Conservation (phyloP, 2,329 filamentous ascomycete species). For the Fusarium tjaetaba region DNA sequence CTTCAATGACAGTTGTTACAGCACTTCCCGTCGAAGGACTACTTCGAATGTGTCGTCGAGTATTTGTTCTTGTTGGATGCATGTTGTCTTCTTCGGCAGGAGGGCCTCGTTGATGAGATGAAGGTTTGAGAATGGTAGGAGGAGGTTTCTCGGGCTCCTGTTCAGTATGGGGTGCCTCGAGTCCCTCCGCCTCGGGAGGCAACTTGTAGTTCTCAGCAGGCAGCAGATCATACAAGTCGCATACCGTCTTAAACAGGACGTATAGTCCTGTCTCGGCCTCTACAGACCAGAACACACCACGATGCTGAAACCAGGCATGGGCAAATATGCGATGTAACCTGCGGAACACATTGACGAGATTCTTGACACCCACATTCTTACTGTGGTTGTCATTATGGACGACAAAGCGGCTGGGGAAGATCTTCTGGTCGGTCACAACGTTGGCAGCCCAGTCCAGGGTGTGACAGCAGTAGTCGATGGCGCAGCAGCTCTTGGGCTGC, state of each 20-base stretch:
- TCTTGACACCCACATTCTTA: slow-evolving; percentile 75
- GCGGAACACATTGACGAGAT: slow-evolving; percentile 94
- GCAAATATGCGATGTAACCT: slow-evolving; percentile 96
- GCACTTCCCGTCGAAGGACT: slow-evolving; percentile 82
- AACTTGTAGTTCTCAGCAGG: slow-evolving; percentile 96
- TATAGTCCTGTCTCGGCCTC: slow-evolving; percentile 93
- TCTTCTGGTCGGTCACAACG: slow-evolving; percentile 91
- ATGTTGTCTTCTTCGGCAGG: slow-evolving; percentile 59
- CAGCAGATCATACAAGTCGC: slow-evolving; percentile 88
- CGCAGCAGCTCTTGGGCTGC: slow-evolving; percentile 94
- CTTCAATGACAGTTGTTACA: slow-evolving; percentile 84
- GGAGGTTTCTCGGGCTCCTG: slow-evolving; percentile 54
- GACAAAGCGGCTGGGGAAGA: slow-evolving; percentile 87
- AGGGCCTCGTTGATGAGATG: slow-evolving; percentile 43
- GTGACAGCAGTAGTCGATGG: slow-evolving; percentile 99
- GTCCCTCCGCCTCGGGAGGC: slow-evolving; percentile 89
- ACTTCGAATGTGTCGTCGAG: slow-evolving; percentile 81
- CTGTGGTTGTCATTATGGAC: slow-evolving; percentile 66
- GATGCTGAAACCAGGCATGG: slow-evolving; percentile 98
- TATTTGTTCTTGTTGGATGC: slow-evolving; percentile 72
- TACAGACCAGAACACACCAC: slow-evolving; percentile 93
- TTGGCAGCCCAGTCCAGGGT: slow-evolving; percentile 98
- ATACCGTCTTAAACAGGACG: slow-evolving; percentile 96
- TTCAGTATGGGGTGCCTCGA: slow-evolving; percentile 62
- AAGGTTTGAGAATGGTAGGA: slow-evolving; percentile 51